phyloP scores from a whole-genome alignment of 768 basidiomycete genomes.

The Ramaria sp. region DNA sequence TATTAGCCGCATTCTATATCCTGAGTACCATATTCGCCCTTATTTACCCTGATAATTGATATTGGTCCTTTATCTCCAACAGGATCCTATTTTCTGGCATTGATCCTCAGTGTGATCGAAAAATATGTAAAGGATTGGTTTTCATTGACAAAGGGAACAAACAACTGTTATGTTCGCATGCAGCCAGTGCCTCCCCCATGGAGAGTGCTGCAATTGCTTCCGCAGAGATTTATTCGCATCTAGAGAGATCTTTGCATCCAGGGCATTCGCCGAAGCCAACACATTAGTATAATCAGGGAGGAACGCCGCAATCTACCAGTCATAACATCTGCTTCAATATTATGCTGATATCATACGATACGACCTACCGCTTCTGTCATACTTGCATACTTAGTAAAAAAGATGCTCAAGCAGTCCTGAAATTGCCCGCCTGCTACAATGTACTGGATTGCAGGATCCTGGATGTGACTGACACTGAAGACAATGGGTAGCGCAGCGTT shows the following conservation, averaged over 20 bases:
- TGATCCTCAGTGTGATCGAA: too few relatives aligned
- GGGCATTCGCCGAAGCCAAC: constrained; percentile 19
- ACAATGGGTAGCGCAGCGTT: constrained; percentile 15
- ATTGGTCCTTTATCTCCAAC: too few relatives aligned
- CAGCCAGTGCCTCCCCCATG: constrained; percentile 24
- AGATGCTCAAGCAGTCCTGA: constrained; percentile 23
- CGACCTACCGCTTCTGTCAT: constrained; percentile 16
- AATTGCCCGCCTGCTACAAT: constrained; percentile 22
- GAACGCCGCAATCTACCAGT: constrained; percentile 22
- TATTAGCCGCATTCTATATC: too few relatives aligned
- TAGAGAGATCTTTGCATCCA: constrained; percentile 21
- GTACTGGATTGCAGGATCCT: constrained; percentile 28
- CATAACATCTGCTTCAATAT: neutral
- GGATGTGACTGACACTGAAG: constrained; percentile 24
- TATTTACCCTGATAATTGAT: too few relatives aligned
- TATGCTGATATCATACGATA: neutral
- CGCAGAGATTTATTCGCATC: constrained; percentile 21
- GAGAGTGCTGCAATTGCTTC: constrained; percentile 23
- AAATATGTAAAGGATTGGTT: too few relatives aligned
- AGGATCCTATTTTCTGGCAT: too few relatives aligned
- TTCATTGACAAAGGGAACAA: too few relatives aligned
- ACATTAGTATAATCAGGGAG: constrained; percentile 22
- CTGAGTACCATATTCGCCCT: too few relatives aligned
- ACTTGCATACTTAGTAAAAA: constrained; percentile 20
- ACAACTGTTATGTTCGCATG: too few relatives aligned